phyloP scores from a whole-genome alignment of 2,329 filamentous ascomycete genomes.

The Phoma sp. region DNA sequence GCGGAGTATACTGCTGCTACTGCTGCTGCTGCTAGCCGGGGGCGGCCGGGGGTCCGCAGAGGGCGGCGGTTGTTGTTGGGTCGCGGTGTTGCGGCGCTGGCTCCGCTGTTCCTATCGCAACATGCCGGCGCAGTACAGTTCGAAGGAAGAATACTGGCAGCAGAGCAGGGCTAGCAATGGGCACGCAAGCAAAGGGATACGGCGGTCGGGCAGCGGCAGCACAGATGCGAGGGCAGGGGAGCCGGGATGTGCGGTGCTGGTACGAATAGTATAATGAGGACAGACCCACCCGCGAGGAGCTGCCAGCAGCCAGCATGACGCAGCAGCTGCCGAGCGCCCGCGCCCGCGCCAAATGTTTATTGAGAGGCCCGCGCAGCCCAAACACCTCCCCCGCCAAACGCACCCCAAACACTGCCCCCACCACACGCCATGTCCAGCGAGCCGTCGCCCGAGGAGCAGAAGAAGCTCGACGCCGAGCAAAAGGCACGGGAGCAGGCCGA shows the following conservation, averaged over 20 bases:
- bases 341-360: constrained; percentile 13
- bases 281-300: constrained; percentile 13
- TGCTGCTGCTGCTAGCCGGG: background rate
- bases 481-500: constrained; percentile 80
- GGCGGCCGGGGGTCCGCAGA: constrained; percentile 16
- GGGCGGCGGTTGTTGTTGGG: constrained; percentile 11
- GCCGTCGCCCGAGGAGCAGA: constrained; percentile 60
- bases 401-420: constrained; percentile 3
- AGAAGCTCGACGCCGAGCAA: constrained; percentile 62
- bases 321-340: constrained; percentile 18
- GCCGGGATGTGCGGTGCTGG: constrained; percentile 8
- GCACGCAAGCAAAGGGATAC: constrained; percentile 10
- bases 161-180: constrained; percentile 22
- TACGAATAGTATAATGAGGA: constrained; percentile 6
- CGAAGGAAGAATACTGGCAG: constrained; percentile 24
- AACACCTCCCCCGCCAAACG: constrained; percentile 17
- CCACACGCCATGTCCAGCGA: constrained; percentile 46
- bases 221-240: constrained; percentile 17
- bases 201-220: constrained; percentile 17
- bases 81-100: constrained; percentile 23
- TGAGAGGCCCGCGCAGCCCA: background rate
- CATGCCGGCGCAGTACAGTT: constrained; percentile 29
- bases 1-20: constrained; percentile 15
- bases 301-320: constrained; percentile 27
- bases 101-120: constrained; percentile 33